Evolutionary conservation across 2,329 filamentous ascomycete species (phyloP).

Genomic region (Trichoderma citrinoviride): DNA sequence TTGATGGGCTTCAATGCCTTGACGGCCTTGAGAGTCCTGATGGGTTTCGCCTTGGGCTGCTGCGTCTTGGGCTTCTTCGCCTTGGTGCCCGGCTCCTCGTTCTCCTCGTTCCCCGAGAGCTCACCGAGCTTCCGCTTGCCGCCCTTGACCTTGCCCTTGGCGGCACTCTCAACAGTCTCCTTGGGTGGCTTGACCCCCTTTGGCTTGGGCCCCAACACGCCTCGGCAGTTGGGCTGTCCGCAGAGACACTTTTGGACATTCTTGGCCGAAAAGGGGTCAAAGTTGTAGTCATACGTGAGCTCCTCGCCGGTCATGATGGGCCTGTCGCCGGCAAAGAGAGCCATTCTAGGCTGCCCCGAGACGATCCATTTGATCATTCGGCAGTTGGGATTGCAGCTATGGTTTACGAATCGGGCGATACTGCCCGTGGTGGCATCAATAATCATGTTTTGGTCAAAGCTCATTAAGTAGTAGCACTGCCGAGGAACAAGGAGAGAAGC

Average conservation of each 20-base stretch:
- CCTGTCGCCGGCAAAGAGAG: conserved; percentile 84
- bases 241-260: conserved; percentile 67
- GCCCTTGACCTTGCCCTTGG: conserved; percentile 38
- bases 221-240: conserved; percentile 61
- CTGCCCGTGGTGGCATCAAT: conserved; percentile 95
- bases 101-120: conserved; percentile 44
- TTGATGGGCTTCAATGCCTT: conserved; percentile 5
- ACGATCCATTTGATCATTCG: conserved; percentile 99
- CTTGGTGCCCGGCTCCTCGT: conserved; percentile 35
- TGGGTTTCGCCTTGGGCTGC: conserved; percentile 28
- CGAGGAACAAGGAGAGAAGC: neutral
- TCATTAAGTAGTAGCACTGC: conserved; percentile 97
- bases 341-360: conserved; percentile 89
- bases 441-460: conserved; percentile 97
- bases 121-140: conserved; percentile 59
- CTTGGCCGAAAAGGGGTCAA: conserved; percentile 66
- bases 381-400: conserved; percentile 95
- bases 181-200: conserved; percentile 54
- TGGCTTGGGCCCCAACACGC: conserved; percentile 60
- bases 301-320: conserved; percentile 95
- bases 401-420: conserved; percentile 96
- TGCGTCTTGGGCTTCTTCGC: conserved; percentile 47
- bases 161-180: conserved; percentile 42
- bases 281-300: conserved; percentile 88
- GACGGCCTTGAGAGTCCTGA: conserved; percentile 13